phyloP scores from a whole-genome alignment of 306 rosid genomes.

The Boehmeria nivea region DNA sequence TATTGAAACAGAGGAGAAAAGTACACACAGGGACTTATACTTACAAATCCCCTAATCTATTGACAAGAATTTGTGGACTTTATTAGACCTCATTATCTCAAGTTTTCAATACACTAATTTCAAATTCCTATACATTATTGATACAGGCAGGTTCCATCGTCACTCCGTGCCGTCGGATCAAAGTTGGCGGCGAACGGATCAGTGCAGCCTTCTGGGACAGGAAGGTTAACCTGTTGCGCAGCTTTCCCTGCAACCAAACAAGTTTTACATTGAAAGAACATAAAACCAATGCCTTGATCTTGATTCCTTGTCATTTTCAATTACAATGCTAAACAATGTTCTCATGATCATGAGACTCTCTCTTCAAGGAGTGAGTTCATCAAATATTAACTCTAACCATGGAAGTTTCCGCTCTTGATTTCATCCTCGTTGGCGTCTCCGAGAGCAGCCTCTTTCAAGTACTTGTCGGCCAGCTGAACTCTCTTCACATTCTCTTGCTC shows the following conservation, averaged over 20 bases:
- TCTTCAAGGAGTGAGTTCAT: conserved; percentile 15
- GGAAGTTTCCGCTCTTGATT: conserved; percentile 46
- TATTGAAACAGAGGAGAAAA: no score
- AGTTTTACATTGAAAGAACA: conserved; percentile 17
- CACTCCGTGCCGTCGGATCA: conserved; percentile 51
- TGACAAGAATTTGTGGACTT: background rate
- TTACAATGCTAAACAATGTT: conserved; percentile 23
- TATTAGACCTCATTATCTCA: background rate
- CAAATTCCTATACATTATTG: conserved; percentile 15
- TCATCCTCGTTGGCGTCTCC: conserved; percentile 67
- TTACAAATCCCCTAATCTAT: background rate
- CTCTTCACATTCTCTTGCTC: conserved; percentile 84
- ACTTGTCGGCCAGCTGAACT: conserved; percentile 59
- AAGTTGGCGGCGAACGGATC: conserved; percentile 49
- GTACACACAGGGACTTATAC: no score
- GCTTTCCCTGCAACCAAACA: conserved; percentile 53
- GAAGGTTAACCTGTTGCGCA: conserved; percentile 52
- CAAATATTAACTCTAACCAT: conserved; percentile 36
- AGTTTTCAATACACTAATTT: background rate
- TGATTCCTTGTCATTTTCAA: background rate
- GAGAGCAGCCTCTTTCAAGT: conserved; percentile 63
- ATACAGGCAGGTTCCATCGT: conserved; percentile 43
- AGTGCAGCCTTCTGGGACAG: conserved; percentile 54
- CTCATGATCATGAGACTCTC: conserved; percentile 4
- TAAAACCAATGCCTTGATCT: conserved; percentile 15